Percentiles rank a stretch among this genome's conserved stretches.
phyloP scores from a whole-genome alignment of 306 rosid genomes.

The Vigna reflexopilosa region DNA sequence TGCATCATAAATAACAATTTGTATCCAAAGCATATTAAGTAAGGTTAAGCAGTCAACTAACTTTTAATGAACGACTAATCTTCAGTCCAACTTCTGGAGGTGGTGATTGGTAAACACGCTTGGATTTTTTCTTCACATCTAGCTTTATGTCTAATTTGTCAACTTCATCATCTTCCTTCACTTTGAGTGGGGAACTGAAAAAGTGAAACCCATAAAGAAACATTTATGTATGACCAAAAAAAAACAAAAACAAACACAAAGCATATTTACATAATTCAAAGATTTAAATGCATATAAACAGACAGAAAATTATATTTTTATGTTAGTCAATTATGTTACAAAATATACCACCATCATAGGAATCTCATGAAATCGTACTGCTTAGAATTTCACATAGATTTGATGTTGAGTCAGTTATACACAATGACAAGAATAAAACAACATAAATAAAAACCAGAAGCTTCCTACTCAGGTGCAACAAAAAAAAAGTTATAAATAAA shows the following conservation, averaged over 20 bases:
- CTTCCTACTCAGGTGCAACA: constrained; percentile 9
- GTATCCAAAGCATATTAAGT: constrained; percentile 21
- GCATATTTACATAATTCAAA: constrained; percentile 19
- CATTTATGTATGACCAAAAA: not conserved
- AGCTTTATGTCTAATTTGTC: constrained; percentile 86
- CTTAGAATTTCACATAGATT: constrained; percentile 8
- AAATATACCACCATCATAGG: constrained; percentile 1
- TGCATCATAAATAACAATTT: constrained; percentile 24
- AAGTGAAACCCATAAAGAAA: constrained; percentile 13
- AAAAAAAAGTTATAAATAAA: not conserved
- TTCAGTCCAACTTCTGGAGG: constrained; percentile 91
- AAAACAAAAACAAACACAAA: not conserved
- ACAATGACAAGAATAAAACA: constrained; percentile 7
- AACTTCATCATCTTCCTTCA: constrained; percentile 94
- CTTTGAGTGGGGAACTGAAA: constrained; percentile 82
- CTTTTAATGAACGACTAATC: constrained; percentile 93
- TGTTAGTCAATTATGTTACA: not conserved
- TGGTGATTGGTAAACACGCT: constrained; percentile 89
- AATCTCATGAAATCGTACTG: constrained; percentile 7
- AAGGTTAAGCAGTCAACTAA: constrained; percentile 66
- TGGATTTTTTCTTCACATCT: constrained; percentile 77
- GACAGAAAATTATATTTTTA: not conserved
- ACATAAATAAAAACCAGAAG: not conserved
- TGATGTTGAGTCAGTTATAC: not conserved
- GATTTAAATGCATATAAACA: not conserved